Percentiles rank a stretch among this genome's conserved stretches.
Conservation (phyloP, 352 stramenopile genomes). For the Phytophthora cajani region DNA sequence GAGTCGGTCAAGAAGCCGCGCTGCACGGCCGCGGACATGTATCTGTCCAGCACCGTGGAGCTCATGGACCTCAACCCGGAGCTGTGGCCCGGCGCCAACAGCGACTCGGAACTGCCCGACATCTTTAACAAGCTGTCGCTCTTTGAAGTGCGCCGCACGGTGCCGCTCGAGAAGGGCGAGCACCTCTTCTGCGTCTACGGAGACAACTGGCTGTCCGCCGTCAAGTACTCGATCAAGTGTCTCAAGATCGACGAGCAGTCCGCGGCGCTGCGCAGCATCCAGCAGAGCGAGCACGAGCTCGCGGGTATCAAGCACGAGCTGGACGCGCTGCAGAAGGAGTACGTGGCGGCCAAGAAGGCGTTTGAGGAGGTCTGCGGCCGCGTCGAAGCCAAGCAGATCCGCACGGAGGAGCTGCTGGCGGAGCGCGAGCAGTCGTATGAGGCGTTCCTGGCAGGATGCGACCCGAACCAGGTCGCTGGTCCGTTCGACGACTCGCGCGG, state of each 20-base stretch:
- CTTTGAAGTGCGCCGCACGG: slow-evolving; percentile 84
- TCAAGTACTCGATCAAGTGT: slow-evolving; percentile 90
- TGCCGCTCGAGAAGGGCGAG: slow-evolving; percentile 78
- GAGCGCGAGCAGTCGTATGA: slow-evolving; percentile 81
- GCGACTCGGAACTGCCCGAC: slow-evolving; percentile 78
- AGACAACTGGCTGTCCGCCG: slow-evolving; percentile 88
- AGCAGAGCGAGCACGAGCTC: slow-evolving; percentile 78
- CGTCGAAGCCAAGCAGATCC: slow-evolving; percentile 73
- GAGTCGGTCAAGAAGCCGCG: slow-evolving; percentile 80
- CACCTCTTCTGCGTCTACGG: slow-evolving; percentile 90
- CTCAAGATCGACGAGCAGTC: slow-evolving; percentile 77
- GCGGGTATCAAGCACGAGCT: slow-evolving; percentile 81
- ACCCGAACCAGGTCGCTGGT: slow-evolving; percentile 33
- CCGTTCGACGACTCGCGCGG: slow-evolving; percentile 31
- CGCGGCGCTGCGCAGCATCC: slow-evolving; percentile 63
- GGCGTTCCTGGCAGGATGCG: slow-evolving; percentile 70
- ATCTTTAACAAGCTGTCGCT: slow-evolving; percentile 86
- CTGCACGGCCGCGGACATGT: slow-evolving; percentile 90
- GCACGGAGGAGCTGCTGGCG: slow-evolving; percentile 77
- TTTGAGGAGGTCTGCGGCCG: slow-evolving; percentile 78
- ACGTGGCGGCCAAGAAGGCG: slow-evolving; percentile 74
- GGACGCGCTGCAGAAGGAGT: slow-evolving; percentile 82
- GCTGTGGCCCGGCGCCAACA: slow-evolving; percentile 68
- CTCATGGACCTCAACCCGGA: slow-evolving; percentile 87
- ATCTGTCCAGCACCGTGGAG: slow-evolving; percentile 83